Conservation (phyloP, 2,329 filamentous ascomycete genomes). For the Thelonectria rubi region DNA sequence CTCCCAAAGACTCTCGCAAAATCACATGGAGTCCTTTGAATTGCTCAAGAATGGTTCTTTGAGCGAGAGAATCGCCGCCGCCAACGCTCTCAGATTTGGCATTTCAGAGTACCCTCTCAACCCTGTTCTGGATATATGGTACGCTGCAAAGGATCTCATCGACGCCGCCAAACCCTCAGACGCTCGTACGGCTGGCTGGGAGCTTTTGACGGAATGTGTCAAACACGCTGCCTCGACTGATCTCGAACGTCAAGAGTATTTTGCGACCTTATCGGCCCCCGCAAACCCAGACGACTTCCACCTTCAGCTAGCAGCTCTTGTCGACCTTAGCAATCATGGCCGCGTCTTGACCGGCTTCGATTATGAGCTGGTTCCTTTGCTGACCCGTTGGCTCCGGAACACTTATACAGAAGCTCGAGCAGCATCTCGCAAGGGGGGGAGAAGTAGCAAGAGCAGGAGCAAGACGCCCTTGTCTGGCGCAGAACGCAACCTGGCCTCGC, state of each 20-base stretch:
- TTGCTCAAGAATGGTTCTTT: constrained; percentile 62
- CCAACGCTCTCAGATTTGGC: constrained; percentile 63
- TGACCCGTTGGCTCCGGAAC: constrained; percentile 68
- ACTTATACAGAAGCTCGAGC: constrained; percentile 62
- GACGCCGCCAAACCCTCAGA: constrained; percentile 62
- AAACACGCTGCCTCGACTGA: constrained; percentile 70
- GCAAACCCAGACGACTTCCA: constrained; percentile 71
- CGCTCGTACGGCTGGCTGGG: constrained; percentile 69
- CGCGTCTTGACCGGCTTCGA: constrained; percentile 73
- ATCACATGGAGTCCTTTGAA: constrained; percentile 64
- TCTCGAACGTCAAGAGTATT: constrained; percentile 72
- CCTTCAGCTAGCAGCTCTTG: constrained; percentile 70
- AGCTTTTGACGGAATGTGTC: constrained; percentile 71
- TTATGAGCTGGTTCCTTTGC: constrained; percentile 70
- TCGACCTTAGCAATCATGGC: constrained; percentile 68
- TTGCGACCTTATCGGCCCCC: constrained; percentile 66
- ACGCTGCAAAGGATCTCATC: constrained; percentile 72
- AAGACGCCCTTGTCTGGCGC: constrained; percentile 56
- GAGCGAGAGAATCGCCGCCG: constrained; percentile 65
- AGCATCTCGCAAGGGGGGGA: constrained; percentile 58
- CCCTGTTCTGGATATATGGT: constrained; percentile 70
- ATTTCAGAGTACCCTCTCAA: constrained; percentile 68
- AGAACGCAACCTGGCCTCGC: constrained; percentile 68
- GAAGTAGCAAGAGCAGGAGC: constrained; percentile 50
- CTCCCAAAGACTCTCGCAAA: constrained; percentile 56